These are phyloP conservation scores for Syncephalastrum monosporum DNA, from an alignment of 371 early-diverging fungal species.

Conservation along the genomic window DNA sequence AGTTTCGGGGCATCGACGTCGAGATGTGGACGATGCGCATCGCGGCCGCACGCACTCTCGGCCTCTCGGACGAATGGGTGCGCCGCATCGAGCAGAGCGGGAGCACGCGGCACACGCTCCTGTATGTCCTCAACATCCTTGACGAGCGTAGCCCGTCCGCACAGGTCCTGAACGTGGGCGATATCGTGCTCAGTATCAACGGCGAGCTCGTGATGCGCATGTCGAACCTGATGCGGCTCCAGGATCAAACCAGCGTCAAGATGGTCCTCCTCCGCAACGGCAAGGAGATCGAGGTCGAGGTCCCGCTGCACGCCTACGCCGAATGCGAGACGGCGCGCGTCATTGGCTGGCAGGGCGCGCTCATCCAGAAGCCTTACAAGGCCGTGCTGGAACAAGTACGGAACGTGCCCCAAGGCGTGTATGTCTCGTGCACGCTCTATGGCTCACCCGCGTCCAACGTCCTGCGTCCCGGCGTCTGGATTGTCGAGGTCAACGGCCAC, in stretches of 20 bases:
- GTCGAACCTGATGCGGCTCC: conserved; percentile 52
- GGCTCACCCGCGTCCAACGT: conserved; percentile 72
- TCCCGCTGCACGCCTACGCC: conserved; percentile 23
- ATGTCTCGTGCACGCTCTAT: conserved; percentile 65
- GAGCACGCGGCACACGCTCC: conserved; percentile 50
- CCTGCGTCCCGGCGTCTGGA: conserved; percentile 64
- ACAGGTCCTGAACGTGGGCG: conserved; percentile 68
- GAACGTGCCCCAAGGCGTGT: conserved; percentile 68
- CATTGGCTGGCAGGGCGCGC: conserved; percentile 85
- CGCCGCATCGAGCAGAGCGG: conserved; percentile 56
- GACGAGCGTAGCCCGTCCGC: conserved; percentile 54
- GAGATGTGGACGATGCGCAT: conserved; percentile 80
- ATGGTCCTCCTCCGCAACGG: conserved; percentile 28
- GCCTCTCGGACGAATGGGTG: conserved; percentile 74
- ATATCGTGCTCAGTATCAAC: conserved; percentile 76
- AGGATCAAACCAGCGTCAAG: conserved; percentile 21
- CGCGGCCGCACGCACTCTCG: conserved; percentile 77
- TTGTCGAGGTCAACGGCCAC: conserved; percentile 57
- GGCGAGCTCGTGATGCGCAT: conserved; percentile 63
- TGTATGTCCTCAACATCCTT: conserved; percentile 69
- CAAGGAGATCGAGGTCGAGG: conserved; percentile 1
- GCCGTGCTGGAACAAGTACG: conserved; percentile 82
- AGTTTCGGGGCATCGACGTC: conserved; percentile 58
- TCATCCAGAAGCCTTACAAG: conserved; percentile 73
- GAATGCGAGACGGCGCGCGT: conserved; percentile 61